A percentile compares a stretch with the other conserved stretches of the same genome.
Evolutionary conservation across 345 rosid species (phyloP).

Genomic region (Eucalyptus victrix): DNA sequence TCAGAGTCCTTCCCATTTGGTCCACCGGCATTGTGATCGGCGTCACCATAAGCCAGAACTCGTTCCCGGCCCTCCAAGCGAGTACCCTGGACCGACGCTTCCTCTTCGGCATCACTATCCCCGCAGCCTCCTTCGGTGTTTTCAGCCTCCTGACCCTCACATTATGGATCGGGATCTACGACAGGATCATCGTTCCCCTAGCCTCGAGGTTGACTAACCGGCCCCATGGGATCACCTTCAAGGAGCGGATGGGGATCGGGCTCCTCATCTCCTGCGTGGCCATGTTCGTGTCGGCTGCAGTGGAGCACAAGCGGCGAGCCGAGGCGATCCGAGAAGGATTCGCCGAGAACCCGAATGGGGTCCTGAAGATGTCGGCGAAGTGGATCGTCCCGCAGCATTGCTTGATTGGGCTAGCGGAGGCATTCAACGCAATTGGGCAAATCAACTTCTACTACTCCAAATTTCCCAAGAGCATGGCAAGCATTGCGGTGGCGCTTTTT

Average conservation of each 20-base stretch:
- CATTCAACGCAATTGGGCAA: slow-evolving; percentile 37
- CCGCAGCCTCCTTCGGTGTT: slow-evolving; percentile 22
- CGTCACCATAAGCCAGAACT: slow-evolving; percentile 24
- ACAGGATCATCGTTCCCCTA: slow-evolving; percentile 20
- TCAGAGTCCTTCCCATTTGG: slow-evolving; percentile 50
- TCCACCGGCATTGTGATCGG: slow-evolving; percentile 30
- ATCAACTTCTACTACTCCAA: slow-evolving; percentile 44
- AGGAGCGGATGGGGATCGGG: slow-evolving; percentile 39
- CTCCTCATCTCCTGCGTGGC: slow-evolving; percentile 14
- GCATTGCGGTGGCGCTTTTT: slow-evolving; percentile 30
- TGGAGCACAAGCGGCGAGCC: slow-evolving; percentile 23
- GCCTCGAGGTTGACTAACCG: slow-evolving; percentile 11
- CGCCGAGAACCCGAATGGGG: not conserved
- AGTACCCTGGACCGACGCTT: slow-evolving; percentile 27
- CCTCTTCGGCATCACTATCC: slow-evolving; percentile 1
- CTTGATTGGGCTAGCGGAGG: slow-evolving; percentile 36
- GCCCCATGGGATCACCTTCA: slow-evolving; percentile 17
- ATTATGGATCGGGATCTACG: slow-evolving; percentile 32
- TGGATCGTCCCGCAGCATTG: slow-evolving; percentile 35
- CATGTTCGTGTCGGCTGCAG: slow-evolving; percentile 21
- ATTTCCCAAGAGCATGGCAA: slow-evolving; percentile 41
- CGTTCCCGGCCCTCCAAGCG: slow-evolving; percentile 38
- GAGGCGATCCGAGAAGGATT: slow-evolving; percentile 14
- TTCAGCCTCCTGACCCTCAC: slow-evolving; percentile 22
- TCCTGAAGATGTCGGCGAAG: slow-evolving; percentile 22